Conservation (phyloP, 257 asterid species). For the Lithospermum erythrorhizon region DNA sequence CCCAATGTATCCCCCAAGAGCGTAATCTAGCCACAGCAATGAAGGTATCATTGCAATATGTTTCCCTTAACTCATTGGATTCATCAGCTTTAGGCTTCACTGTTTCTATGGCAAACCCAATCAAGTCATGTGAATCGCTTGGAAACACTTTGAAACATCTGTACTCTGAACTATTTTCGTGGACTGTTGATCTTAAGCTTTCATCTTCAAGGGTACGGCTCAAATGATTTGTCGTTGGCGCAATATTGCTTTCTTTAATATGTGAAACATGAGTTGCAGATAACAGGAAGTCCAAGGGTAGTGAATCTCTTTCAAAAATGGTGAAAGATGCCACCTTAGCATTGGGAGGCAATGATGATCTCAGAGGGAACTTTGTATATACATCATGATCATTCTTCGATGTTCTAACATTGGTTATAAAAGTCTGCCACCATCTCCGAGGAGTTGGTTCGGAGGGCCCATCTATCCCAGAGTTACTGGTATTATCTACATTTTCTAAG, state of each 20-base stretch:
- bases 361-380: slow-evolving; percentile 52
- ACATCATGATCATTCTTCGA: slow-evolving; percentile 37
- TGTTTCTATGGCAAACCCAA: slow-evolving; percentile 59
- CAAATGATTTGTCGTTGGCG: slow-evolving; percentile 22
- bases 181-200: slow-evolving; percentile 9
- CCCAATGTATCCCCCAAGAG: slow-evolving; percentile 82
- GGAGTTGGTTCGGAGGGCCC: slow-evolving; percentile 24
- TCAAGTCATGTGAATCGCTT: slow-evolving; percentile 47
- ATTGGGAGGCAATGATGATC: slow-evolving; percentile 34
- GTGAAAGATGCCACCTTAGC: slow-evolving; percentile 54
- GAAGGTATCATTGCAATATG: slow-evolving; percentile 20
- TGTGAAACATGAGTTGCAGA: slow-evolving; percentile 24
- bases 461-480: slow-evolving; percentile 22
- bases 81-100: slow-evolving; percentile 19
- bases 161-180: slow-evolving; percentile 25
- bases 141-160: slow-evolving; percentile 70
- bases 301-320: slow-evolving; percentile 48
- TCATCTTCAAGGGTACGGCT: slow-evolving; percentile 17
- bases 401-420: slow-evolving; percentile 45
- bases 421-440: slow-evolving; percentile 60
- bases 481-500: slow-evolving; percentile 7
- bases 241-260: slow-evolving; percentile 22
- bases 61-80: slow-evolving; percentile 26
- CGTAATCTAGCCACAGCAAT: slow-evolving; percentile 54
- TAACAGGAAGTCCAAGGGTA: slow-evolving; percentile 40